phyloP scores from a whole-genome alignment of 768 basidiomycete species.

The Amanita muscaria region DNA sequence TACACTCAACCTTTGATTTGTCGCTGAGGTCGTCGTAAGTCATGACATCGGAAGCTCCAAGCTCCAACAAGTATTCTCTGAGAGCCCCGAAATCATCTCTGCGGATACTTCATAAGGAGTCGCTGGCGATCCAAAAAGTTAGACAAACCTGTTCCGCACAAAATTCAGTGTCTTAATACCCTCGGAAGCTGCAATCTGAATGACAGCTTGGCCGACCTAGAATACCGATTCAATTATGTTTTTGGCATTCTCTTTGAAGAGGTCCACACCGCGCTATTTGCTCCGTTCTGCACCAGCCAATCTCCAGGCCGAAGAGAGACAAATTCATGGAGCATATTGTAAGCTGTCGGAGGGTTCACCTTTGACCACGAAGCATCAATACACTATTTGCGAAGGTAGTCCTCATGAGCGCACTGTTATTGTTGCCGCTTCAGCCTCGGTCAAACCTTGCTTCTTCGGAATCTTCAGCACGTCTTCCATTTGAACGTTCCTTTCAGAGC shows the following conservation, averaged over 20 bases:
- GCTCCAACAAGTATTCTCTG: slow-evolving; percentile 37
- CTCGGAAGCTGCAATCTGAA: slow-evolving; percentile 69
- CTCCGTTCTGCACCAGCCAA: slow-evolving; percentile 82
- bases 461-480: slow-evolving; percentile 54
- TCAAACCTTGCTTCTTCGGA: slow-evolving; percentile 36
- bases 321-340: slow-evolving; percentile 73
- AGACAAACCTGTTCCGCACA: slow-evolving; percentile 56
- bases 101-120: neutral
- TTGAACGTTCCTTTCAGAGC: slow-evolving; percentile 42
- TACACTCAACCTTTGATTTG: too few relatives aligned
- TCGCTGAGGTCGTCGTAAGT: slow-evolving; percentile 70
- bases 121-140: neutral
- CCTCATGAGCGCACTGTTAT: slow-evolving; percentile 43
- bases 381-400: neutral
- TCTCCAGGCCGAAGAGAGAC: slow-evolving; percentile 55
- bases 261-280: slow-evolving; percentile 64
- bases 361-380: slow-evolving; percentile 18
- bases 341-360: slow-evolving; percentile 82
- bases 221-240: slow-evolving; percentile 5
- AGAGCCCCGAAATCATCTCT: slow-evolving; percentile 49
- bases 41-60: slow-evolving; percentile 72
- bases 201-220: slow-evolving; percentile 77
- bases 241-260: slow-evolving; percentile 5
- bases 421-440: slow-evolving; percentile 63
- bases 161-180: slow-evolving; percentile 77